phyloP scores from a whole-genome alignment of 371 early-diverging fungal species.

The Parasitella parasitica region DNA sequence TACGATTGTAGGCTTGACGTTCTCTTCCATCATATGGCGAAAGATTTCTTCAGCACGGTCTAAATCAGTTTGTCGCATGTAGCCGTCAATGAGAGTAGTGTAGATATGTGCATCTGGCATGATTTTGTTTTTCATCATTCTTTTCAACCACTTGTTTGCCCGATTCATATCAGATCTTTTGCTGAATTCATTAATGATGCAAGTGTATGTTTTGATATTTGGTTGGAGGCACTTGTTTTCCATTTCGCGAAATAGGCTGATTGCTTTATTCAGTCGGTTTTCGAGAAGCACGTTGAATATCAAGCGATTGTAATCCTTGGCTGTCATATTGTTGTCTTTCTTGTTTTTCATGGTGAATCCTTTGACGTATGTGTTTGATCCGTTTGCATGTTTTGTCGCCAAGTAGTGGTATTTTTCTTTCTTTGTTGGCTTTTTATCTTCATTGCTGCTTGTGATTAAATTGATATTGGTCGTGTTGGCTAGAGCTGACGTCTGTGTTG shows the following conservation, averaged over 20 bases:
- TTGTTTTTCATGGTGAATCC: slow-evolving; percentile 9
- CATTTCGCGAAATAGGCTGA: slow-evolving; percentile 35
- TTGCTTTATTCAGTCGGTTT: slow-evolving; percentile 32
- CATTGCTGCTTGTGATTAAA: not conserved
- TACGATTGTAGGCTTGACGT: slow-evolving; percentile 36
- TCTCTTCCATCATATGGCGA: slow-evolving; percentile 32
- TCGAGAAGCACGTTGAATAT: slow-evolving; percentile 21
- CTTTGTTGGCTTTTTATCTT: not conserved
- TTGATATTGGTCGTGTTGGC: not conserved
- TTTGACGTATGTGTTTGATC: slow-evolving; percentile 1
- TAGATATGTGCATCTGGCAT: slow-evolving; percentile 40
- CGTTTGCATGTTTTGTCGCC: not conserved
- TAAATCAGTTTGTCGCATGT: slow-evolving; percentile 43
- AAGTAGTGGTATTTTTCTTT: not conserved
- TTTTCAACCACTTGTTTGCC: slow-evolving; percentile 37
- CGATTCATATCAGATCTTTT: slow-evolving; percentile 33
- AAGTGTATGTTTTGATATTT: slow-evolving; percentile 34
- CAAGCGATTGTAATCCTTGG: slow-evolving; percentile 23
- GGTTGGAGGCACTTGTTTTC: slow-evolving; percentile 22
- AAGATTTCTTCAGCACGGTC: slow-evolving; percentile 36
- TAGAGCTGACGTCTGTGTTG: not conserved
- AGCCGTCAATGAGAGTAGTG: slow-evolving; percentile 48
- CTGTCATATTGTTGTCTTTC: slow-evolving; percentile 9
- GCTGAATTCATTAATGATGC: slow-evolving; percentile 35
- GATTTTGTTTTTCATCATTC: slow-evolving; percentile 32